Evolutionary conservation across 176 grass and related monocot genomes (phyloP).

Genomic region (Avena eriantha): DNA sequence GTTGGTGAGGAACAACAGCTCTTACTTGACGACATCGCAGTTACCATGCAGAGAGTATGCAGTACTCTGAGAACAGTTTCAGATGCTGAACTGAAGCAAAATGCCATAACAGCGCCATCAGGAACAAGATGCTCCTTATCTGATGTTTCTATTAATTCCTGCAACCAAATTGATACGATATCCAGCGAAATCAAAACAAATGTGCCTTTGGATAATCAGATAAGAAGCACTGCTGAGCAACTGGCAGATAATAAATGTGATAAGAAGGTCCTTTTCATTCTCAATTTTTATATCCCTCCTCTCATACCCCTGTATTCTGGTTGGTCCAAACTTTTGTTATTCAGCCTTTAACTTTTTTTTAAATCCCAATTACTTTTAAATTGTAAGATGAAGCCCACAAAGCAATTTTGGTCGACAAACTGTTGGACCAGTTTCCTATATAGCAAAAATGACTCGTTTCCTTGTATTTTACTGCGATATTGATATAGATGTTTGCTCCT

Average conservation of each 20-base stretch:
- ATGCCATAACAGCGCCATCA: neutral
- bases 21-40: slow-evolving; percentile 57
- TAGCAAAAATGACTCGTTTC: slow-evolving; percentile 14
- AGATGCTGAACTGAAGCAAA: slow-evolving; percentile 46
- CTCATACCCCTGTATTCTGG: neutral
- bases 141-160: slow-evolving; percentile 14
- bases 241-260: neutral
- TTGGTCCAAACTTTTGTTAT: slow-evolving; percentile 1
- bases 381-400: slow-evolving; percentile 6
- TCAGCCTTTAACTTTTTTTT: neutral
- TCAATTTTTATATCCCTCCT: neutral
- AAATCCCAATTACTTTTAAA: neutral
- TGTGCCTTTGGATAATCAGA: slow-evolving; percentile 17
- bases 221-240: neutral
- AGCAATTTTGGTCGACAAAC: neutral
- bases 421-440: neutral
- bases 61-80: slow-evolving; percentile 65
- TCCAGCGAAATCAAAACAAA: slow-evolving; percentile 11
- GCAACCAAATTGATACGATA: slow-evolving; percentile 7
- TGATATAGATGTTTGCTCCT: neutral
- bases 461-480: slow-evolving; percentile 17
- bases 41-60: slow-evolving; percentile 56
- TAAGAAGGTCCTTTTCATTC: slow-evolving; percentile 21
- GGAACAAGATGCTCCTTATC: slow-evolving; percentile 4
- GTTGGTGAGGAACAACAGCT: slow-evolving; percentile 56